Evolutionary conservation across 208 protist genomes (phyloP).

Genomic region (Spongospora subterranea): DNA sequence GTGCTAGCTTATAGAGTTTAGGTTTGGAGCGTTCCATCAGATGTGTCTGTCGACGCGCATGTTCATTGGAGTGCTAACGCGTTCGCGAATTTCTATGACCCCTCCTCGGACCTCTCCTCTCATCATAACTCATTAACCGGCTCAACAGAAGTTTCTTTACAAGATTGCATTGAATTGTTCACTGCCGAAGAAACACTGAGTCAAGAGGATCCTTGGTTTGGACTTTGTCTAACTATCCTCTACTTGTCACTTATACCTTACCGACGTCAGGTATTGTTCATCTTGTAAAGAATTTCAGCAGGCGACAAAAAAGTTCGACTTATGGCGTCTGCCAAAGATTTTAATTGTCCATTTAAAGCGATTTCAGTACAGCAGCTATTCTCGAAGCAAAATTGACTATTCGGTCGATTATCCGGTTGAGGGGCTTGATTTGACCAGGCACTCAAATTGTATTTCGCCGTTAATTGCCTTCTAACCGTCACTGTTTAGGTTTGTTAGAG

Average conservation of each 20-base stretch:
- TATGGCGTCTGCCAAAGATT: constrained; percentile 70
- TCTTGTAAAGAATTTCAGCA: constrained; percentile 43
- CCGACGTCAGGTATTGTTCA: background rate
- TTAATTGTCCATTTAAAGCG: constrained; percentile 73
- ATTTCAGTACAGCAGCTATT: constrained; percentile 61
- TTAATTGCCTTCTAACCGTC: background rate
- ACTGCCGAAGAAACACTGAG: constrained; percentile 32
- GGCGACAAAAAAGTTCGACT: constrained; percentile 68
- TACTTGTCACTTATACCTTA: background rate
- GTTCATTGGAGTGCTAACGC: constrained; percentile 25
- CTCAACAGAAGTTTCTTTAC: background rate
- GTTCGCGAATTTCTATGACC: background rate
- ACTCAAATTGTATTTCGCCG: background rate
- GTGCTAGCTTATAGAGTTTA: background rate
- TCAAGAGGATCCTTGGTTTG: constrained; percentile 32
- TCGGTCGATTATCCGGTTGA: constrained; percentile 68
- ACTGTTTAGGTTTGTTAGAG: background rate
- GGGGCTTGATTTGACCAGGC: constrained; percentile 63
- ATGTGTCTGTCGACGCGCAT: background rate
- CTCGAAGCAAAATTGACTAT: constrained; percentile 62
- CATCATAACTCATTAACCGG: background rate
- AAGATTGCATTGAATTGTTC: constrained; percentile 45
- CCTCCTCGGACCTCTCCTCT: background rate
- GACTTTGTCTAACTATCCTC: background rate
- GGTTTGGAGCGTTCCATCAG: background rate